Percentiles rank a stretch among this genome's conserved stretches.
phyloP scores from a whole-genome alignment of 176 grass and related monocot genomes.

The Raddia guianensis region DNA sequence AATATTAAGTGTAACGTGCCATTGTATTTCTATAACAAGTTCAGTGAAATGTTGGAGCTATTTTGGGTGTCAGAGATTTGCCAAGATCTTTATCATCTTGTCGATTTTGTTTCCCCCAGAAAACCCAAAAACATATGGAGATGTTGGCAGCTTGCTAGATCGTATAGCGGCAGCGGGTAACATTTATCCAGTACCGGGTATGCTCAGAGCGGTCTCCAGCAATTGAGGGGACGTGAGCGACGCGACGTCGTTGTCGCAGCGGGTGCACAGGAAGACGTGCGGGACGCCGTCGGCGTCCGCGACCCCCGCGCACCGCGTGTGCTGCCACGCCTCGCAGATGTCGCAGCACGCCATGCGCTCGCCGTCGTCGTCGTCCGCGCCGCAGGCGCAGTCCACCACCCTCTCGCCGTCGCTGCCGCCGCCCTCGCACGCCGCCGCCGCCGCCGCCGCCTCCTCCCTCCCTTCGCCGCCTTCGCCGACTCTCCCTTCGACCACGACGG shows the following conservation, averaged over 20 bases:
- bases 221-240: constrained; percentile 58
- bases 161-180: background rate
- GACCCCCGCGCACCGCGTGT: constrained; percentile 65
- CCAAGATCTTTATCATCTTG: too few species aligned
- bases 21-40: too few species aligned
- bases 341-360: constrained; percentile 85
- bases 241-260: constrained; percentile 62
- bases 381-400: constrained; percentile 64
- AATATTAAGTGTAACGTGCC: too few species aligned
- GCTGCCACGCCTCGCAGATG: constrained; percentile 87
- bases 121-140: too few species aligned
- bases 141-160: background rate
- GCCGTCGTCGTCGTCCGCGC: constrained; percentile 76
- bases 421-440: constrained; percentile 62
- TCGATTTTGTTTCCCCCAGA: too few species aligned
- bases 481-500: constrained; percentile 59
- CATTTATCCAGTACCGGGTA: background rate
- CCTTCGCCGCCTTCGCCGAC: constrained; percentile 29
- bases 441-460: constrained; percentile 33
- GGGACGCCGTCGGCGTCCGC: constrained; percentile 59
- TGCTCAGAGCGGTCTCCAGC: constrained; percentile 35
- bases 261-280: constrained; percentile 67
- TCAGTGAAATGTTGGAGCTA: too few species aligned
- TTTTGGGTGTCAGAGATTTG: too few species aligned
- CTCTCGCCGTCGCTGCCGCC: constrained; percentile 26